Evolutionary conservation across 2,329 filamentous ascomycete genomes (phyloP).

Genomic region (Sporothrix variecibatus): DNA sequence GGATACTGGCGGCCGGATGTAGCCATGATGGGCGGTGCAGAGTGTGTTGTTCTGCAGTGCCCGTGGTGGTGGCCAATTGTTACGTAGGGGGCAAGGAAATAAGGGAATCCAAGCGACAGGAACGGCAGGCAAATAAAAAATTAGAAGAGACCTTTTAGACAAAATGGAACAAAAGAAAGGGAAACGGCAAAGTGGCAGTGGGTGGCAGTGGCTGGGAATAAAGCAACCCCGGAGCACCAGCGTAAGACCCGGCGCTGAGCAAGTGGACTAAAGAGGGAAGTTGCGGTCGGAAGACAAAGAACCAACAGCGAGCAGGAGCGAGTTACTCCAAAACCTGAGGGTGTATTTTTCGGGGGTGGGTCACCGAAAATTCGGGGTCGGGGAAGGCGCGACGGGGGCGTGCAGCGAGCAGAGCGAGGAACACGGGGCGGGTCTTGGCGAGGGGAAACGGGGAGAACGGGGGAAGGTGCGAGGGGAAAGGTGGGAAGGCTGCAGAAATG

Average conservation of each 20-base stretch:
- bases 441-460: neutral
- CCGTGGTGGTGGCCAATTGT: conserved; percentile 1
- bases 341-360: conserved; percentile 8
- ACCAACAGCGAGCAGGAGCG: neutral
- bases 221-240: neutral
- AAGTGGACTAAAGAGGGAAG: neutral
- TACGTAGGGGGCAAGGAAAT: neutral
- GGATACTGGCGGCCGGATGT: conserved; percentile 6
- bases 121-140: neutral
- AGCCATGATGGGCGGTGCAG: neutral
- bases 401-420: conserved; percentile 4
- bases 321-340: neutral
- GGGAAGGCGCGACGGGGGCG: neutral
- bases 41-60: neutral
- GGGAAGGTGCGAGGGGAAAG: conserved; percentile 1
- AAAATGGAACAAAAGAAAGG: neutral
- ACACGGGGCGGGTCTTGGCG: neutral
- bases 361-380: conserved; percentile 7
- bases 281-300: neutral
- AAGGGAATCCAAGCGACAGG: neutral
- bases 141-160: neutral
- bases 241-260: neutral
- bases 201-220: neutral
- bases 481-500: neutral
- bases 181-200: neutral